Evolutionary conservation across 176 grass and related monocot genomes (phyloP).

Genomic region (Lolium perenne): DNA sequence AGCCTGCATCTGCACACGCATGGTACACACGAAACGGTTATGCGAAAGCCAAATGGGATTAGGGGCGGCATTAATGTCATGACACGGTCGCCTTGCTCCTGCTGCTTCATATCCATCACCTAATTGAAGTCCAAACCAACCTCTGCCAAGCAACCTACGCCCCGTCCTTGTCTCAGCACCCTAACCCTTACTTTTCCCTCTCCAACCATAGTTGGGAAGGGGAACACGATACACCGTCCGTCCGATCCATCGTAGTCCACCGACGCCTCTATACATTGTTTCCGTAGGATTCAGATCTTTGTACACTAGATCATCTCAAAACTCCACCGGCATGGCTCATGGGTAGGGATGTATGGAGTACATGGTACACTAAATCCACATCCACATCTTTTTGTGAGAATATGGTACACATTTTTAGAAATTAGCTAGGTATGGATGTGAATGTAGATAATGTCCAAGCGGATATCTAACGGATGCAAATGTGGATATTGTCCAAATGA

Average conservation of each 20-base stretch:
- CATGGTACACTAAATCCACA: no score
- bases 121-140: constrained; percentile 24
- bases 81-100: background rate
- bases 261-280: background rate
- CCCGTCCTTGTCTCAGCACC: background rate
- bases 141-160: constrained; percentile 20
- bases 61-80: constrained; percentile 20
- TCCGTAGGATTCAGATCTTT: constrained; percentile 6
- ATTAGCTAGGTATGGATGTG: no score
- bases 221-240: background rate
- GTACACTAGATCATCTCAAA: background rate
- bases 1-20: background rate
- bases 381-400: no score
- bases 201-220: background rate
- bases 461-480: no score
- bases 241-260: background rate
- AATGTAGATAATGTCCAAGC: no score
- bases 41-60: background rate
- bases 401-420: no score
- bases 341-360: no score
- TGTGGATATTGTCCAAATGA: no score
- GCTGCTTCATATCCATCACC: constrained; percentile 30
- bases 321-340: background rate
- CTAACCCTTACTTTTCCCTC: background rate
- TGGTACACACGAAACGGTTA: background rate